Evolutionary conservation across 2,329 filamentous ascomycete genomes (phyloP).

Genomic region (Arthrobotrys megalospora): DNA sequence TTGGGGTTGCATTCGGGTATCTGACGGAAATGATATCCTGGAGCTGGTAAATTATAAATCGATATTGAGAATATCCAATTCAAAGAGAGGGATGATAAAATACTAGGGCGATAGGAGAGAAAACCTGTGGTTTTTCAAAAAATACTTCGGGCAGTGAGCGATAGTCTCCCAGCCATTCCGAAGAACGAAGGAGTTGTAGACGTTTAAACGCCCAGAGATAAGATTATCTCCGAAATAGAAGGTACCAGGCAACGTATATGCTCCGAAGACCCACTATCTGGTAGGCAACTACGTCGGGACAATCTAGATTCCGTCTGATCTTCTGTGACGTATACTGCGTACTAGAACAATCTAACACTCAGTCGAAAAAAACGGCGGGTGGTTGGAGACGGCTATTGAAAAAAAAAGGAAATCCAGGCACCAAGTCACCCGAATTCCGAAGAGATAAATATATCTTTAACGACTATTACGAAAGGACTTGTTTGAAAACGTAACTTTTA

Average conservation of each 20-base stretch:
- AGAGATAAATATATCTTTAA: background rate
- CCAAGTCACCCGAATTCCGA: constrained; percentile 17
- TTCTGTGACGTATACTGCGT: constrained; percentile 8
- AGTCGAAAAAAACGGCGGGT: constrained; percentile 14
- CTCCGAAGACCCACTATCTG: background rate
- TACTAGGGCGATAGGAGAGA: background rate
- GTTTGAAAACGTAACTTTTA: background rate
- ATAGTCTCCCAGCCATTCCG: constrained; percentile 3
- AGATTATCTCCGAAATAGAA: constrained; percentile 31
- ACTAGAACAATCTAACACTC: background rate
- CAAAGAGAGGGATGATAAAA: background rate
- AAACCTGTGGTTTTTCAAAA: background rate
- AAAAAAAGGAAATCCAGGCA: constrained; percentile 15
- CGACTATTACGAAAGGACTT: background rate
- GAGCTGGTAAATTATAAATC: background rate
- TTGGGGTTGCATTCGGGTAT: background rate
- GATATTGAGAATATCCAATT: no score
- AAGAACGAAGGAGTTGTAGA: constrained; percentile 3
- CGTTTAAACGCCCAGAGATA: constrained; percentile 28
- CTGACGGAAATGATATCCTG: background rate
- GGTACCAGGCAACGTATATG: background rate
- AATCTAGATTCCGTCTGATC: constrained; percentile 41
- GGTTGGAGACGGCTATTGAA: background rate
- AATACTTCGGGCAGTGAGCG: background rate
- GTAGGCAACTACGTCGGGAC: background rate